phyloP scores from a whole-genome alignment of 352 stramenopile species.

The Pythium pectinolyticum region DNA sequence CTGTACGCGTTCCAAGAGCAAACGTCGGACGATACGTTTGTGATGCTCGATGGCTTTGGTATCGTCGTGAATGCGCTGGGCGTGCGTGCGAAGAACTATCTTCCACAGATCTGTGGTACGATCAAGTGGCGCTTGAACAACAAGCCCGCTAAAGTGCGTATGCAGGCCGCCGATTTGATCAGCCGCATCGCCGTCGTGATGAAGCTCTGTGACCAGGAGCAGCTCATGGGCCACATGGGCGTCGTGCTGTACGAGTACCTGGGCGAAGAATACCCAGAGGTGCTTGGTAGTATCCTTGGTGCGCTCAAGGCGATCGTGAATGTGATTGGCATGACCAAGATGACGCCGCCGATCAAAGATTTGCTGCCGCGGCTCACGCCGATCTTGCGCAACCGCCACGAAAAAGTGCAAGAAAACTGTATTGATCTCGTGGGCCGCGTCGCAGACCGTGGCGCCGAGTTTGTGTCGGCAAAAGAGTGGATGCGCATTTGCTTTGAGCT shows the following conservation, averaged over 20 bases:
- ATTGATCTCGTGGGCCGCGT: constrained; percentile 99
- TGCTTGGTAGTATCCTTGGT: constrained; percentile 97
- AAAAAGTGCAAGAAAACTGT: constrained; percentile 99
- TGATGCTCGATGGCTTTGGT: constrained; percentile 98
- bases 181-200: constrained; percentile 98
- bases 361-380: constrained; percentile 98
- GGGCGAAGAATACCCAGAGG: constrained; percentile 99
- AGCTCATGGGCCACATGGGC: constrained; percentile 98
- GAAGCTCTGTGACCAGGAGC: constrained; percentile 98
- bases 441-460: constrained; percentile 96
- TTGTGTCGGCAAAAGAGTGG: constrained; percentile 98
- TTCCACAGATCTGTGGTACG: constrained; percentile 98
- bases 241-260: constrained; percentile 99
- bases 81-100: constrained; percentile 96
- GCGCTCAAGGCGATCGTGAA: constrained; percentile 99
- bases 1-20: constrained; percentile 99
- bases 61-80: constrained; percentile 98
- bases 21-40: constrained; percentile 91
- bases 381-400: constrained; percentile 98
- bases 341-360: constrained; percentile 99
- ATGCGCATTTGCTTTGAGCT: constrained; percentile 99
- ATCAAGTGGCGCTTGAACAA: constrained; percentile 99
- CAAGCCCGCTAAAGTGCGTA: constrained; percentile 97
- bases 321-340: constrained; percentile 99
- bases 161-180: constrained; percentile 99